Base-by-base conservation (phyloP, 1,139 yeast genomes). In the Candida glucosophila region DNA sequence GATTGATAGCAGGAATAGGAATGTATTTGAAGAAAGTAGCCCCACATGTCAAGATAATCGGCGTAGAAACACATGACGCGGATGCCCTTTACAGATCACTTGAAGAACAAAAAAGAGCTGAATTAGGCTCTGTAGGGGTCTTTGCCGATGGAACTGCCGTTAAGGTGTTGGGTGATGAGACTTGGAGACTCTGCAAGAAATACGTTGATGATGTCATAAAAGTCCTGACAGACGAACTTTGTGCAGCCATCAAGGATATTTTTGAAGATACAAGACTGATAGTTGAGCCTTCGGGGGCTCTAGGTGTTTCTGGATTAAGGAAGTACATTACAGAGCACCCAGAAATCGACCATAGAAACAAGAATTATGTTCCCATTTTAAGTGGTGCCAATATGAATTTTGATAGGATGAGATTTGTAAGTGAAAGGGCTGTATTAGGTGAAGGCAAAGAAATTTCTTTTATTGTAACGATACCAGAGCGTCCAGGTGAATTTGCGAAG, bases 111-210 rank as follows among this genome's bases (percentile, higher is more conserved):
- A 55, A 73, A 28, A 69, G 77, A 38, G 73, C 71, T 9, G 49
- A 62, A 2, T 64, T 92, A 32, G 57, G 65, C 17, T 63, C 68
- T 15, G 97, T 88, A 6, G 99, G 99, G n/a, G 63, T 81, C n/a
- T 90, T 90, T 55, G 98, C 98, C n/a, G 99, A 90, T 52, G 99
- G 98, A 46, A 86, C 99, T n/a, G 96, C 98, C 4, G 99, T 90
- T 22, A 82, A 78, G 44, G 54, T 79, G 8, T 67, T 86, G 17
- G 99, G 99, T 29, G 80, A 77, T 35, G 98, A 92, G 54, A 80
- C 95, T 10, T 90, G 85, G 67, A 67, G 94, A 44, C 67, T 88
- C 13, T 77, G 90, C 40, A 59, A 68, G 37, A 74, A 80, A 25
- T 75, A 76, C 30, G 85, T 90, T 6, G 97, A 92, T 48, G 97